phyloP scores from a whole-genome alignment of 805 yeast species.

The Metschnikowia lochheadii region DNA sequence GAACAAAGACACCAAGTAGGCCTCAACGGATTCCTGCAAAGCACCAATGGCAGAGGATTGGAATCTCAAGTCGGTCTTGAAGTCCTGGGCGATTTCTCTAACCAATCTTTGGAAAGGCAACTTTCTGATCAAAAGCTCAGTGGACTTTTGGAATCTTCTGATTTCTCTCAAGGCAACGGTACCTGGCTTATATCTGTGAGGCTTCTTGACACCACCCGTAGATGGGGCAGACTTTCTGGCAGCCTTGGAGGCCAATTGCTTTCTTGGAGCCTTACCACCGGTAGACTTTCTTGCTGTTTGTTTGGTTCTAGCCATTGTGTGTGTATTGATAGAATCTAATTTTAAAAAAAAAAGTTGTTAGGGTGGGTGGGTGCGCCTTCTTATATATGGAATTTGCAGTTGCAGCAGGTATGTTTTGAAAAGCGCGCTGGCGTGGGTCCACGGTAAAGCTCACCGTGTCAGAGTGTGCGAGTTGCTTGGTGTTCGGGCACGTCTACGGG shows the following conservation, averaged over 20 bases:
- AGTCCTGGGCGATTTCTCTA: conserved; percentile 92
- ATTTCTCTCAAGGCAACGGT: conserved; percentile 95
- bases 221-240: conserved; percentile 93
- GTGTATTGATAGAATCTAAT: background rate
- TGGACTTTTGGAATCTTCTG: conserved; percentile 95
- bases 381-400: conserved; percentile 8
- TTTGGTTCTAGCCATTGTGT: conserved; percentile 81
- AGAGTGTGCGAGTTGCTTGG: background rate
- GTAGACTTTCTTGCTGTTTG: conserved; percentile 94
- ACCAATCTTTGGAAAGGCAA: conserved; percentile 97
- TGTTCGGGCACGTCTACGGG: too few relatives aligned
- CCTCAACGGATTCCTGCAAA: conserved; percentile 97
- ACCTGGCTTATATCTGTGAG: conserved; percentile 97
- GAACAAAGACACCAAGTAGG: conserved; percentile 90
- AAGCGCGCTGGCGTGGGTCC: background rate
- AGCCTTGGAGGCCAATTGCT: conserved; percentile 86
- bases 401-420: conserved; percentile 3
- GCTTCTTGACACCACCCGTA: conserved; percentile 89
- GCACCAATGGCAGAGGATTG: conserved; percentile 98
- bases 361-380: conserved; percentile 1
- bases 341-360: too few relatives aligned
- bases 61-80: conserved; percentile 90
- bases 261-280: conserved; percentile 96
- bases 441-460: background rate
- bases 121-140: conserved; percentile 92